These are phyloP conservation scores for Eremomyces bilateralis DNA, from an alignment of 495 filamentous ascomycete genomes.

Conservation along the genomic window DNA sequence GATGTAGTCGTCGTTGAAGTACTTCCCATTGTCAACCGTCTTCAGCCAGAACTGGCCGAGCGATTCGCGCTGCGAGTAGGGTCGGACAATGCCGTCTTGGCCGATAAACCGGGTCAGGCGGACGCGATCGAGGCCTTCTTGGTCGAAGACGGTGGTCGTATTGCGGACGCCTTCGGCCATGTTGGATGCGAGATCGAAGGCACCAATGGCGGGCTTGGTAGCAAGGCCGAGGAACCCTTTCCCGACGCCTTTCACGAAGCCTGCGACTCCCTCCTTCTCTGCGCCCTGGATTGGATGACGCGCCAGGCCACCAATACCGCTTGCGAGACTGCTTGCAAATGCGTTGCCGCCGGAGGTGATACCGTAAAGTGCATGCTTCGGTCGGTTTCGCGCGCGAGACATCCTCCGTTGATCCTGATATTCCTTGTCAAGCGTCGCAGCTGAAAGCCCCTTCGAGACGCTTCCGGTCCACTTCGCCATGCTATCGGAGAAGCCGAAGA, in stretches of 20 bases:
- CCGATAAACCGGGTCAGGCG: slow-evolving; percentile 80
- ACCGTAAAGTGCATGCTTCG: slow-evolving; percentile 90
- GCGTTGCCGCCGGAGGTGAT: slow-evolving; percentile 91
- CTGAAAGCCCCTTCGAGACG: slow-evolving; percentile 87
- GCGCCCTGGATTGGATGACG: slow-evolving; percentile 87
- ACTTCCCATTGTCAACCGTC: slow-evolving; percentile 87
- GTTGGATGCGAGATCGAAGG: slow-evolving; percentile 91
- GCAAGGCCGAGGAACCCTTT: slow-evolving; percentile 83
- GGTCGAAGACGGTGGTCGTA: slow-evolving; percentile 94
- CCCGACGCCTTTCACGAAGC: slow-evolving; percentile 93
- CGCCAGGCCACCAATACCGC: slow-evolving; percentile 78
- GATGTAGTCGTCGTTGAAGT: slow-evolving; percentile 94
- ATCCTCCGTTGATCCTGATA: slow-evolving; percentile 93
- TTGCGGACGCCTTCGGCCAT: slow-evolving; percentile 93
- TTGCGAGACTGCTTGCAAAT: slow-evolving; percentile 76
- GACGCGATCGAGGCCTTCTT: slow-evolving; percentile 80
- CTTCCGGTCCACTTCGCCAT: slow-evolving; percentile 92
- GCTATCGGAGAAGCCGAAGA: slow-evolving; percentile 89
- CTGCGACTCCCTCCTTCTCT: slow-evolving; percentile 79
- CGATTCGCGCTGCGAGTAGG: slow-evolving; percentile 88
- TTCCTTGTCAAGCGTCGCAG: slow-evolving; percentile 91
- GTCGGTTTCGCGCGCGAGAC: slow-evolving; percentile 76
- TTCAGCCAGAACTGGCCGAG: slow-evolving; percentile 98
- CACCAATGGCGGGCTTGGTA: slow-evolving; percentile 90
- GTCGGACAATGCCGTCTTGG: slow-evolving; percentile 78